Evolutionary conservation across 352 stramenopile species (phyloP).

Genomic region (Pythium dissimile): DNA sequence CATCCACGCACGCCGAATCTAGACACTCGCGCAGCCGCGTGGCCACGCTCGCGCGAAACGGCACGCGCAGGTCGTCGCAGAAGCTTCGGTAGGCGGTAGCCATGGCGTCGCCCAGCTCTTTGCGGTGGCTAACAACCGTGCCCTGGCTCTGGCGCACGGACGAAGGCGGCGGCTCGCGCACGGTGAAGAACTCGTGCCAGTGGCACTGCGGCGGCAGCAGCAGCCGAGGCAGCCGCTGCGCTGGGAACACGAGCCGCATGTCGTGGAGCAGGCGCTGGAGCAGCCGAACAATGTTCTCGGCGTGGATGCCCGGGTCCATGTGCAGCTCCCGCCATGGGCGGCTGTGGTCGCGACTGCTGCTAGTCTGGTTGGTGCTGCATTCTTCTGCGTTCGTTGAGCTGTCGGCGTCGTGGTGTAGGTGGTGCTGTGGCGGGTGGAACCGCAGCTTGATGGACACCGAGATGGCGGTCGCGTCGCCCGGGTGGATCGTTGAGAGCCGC

Average conservation of each 20-base stretch:
- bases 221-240: conserved; percentile 31
- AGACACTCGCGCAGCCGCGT: conserved; percentile 48
- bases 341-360: neutral
- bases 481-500: conserved; percentile 1
- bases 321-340: conserved; percentile 32
- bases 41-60: conserved; percentile 45
- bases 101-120: conserved; percentile 30
- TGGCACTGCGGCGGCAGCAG: conserved; percentile 34
- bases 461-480: conserved; percentile 1
- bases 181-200: conserved; percentile 53
- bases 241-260: conserved; percentile 42
- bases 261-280: conserved; percentile 48
- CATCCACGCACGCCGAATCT: conserved; percentile 39
- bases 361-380: too few relatives aligned
- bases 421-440: neutral
- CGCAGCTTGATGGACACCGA: conserved; percentile 10
- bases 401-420: neutral
- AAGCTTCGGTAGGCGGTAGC: conserved; percentile 51
- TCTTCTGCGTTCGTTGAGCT: too few relatives aligned
- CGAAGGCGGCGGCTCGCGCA: neutral
- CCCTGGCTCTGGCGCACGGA: neutral
- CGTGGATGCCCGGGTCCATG: conserved; percentile 54
- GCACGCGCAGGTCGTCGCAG: conserved; percentile 52
- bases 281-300: conserved; percentile 46
- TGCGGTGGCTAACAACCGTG: neutral